These are phyloP conservation scores for Penicillium brevicompactum DNA, from an alignment of 2,329 filamentous ascomycete genomes.

Conservation along the genomic window DNA sequence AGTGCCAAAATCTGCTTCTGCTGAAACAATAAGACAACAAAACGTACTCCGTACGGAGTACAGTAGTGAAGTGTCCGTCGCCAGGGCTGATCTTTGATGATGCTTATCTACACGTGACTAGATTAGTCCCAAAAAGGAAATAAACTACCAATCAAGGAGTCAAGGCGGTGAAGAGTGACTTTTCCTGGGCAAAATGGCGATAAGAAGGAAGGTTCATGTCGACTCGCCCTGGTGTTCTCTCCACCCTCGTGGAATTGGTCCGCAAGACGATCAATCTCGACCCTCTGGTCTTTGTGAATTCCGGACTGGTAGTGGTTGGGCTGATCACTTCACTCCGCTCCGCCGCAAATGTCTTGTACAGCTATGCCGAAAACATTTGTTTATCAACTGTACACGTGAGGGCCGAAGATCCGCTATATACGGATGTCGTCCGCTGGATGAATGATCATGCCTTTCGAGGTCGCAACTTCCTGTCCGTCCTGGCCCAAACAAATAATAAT, in stretches of 20 bases:
- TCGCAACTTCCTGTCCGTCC: slow-evolving; percentile 53
- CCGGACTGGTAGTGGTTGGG: background rate
- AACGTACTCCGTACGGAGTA: background rate
- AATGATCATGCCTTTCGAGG: slow-evolving; percentile 53
- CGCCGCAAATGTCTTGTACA: background rate
- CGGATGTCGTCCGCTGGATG: slow-evolving; percentile 57
- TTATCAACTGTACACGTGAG: slow-evolving; percentile 49
- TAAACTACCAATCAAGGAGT: background rate
- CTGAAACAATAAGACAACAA: too few species aligned
- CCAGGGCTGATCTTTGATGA: background rate
- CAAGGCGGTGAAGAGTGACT: background rate
- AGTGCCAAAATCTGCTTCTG: too few species aligned
- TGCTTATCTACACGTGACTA: background rate
- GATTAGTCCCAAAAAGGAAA: background rate
- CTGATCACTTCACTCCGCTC: background rate
- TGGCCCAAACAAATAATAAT: slow-evolving; percentile 41
- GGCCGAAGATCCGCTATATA: slow-evolving; percentile 61
- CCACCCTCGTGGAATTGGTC: background rate
- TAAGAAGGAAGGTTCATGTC: background rate
- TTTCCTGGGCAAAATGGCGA: background rate
- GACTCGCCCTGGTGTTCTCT: background rate
- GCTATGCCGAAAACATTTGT: slow-evolving; percentile 11
- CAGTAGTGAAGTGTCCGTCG: background rate
- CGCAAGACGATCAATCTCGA: background rate
- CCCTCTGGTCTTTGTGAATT: background rate